Evolutionary conservation across 192 early-diverging fungal species (phyloP), one percentile per base, ranked within the genome.

Genomic region (Dissophora globulifera): DNA sequence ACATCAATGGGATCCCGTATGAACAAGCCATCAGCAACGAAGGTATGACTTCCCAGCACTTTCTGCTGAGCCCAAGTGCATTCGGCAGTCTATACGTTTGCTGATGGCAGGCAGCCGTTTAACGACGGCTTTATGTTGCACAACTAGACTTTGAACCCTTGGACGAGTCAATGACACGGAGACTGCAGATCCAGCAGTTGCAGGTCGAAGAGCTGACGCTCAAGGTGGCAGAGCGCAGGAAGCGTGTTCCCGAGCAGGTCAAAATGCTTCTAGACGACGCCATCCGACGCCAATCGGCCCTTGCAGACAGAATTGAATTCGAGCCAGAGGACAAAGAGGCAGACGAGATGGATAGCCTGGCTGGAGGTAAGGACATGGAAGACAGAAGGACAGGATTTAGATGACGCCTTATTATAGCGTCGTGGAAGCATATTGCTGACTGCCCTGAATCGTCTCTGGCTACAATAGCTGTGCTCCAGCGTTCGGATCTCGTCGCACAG

Each of bases 231-330:
- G 75, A 78, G 40, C 68, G 75, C 23, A 70, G 81, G 64, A 82
- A 72, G 33, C 56, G 58, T 32, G 75, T 82, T 3, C 81, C 81
- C 15, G 69, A 78, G n/a, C 81, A 78, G 58, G 75, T 82, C 58
- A 78, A 71, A 27, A 78, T 71, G 69, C 23, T 82, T 22, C 58
- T 82, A 30, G 63, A 74, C 33, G 81, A 82, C 52, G 81, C 69
- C 25, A 63, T 82, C 23, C 45, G 50, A 4, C 59, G 81, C 13
- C 76, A 82, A 43, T 72, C 81, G 13, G 67, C 75, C 12, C 31
- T 79, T 0, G 64, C 65, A 5, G 81, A 82, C 47, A 61, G 65
- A n/a, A 43, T 71, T 23, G 76, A 72, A n/a, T 82, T 79, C 46
- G 65, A 78, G 33, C 30, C 50, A 31, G 58, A 67, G 26, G 45